Base-by-base conservation (phyloP, 2,329 filamentous ascomycete genomes). In the Fusarium azukiicola region DNA sequence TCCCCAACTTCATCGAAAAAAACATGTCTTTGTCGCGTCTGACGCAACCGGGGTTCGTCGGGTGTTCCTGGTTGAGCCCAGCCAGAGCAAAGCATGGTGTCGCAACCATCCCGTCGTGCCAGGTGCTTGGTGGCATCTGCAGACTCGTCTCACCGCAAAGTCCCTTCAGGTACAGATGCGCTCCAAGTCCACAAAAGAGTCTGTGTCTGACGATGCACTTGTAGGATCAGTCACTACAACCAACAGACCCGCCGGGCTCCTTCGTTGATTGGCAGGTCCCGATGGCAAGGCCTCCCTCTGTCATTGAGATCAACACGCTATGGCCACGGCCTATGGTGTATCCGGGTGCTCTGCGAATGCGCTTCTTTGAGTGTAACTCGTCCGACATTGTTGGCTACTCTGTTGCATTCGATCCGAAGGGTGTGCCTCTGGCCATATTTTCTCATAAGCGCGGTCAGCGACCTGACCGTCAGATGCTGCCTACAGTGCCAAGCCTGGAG, bases 281-380 rank as follows among this genome's bases (percentile, higher is more conserved):
- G 3, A 56, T 56, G 19, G 6, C 11, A 36, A 36, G 36, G 5
- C 32, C 27, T 56, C 52, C 27, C 52, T 13, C n/a, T 4, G n/a
- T 44, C n/a, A 27, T 44, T 32, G 17, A 56, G 11, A 11, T 56
- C 17, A 7, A 6, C 52, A 56, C 52, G 36, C 13, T 42, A 21
- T 21, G 40, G 56, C 8, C n/a, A 61, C 32, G 9, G 13, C 38
- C 13, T 42, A 32, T 32, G 27, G 27, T 32, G 16, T 3, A 61
- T n/a, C 9, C 27, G 27, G 27, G 27, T 32, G 27, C 11, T 38
- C 21, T 61, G 40, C 56, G 38, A 17, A 42, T 61, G 56, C 56
- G 56, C 21, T 61, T 42, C 56, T 38, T 61, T 11, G 38, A 61
- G 56, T 61, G 56, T 21, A 61, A 61, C 56, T 23, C 56, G 21